Evolutionary conservation across 352 stramenopile genomes (phyloP).

Genomic region (Pythium aphanidermatum): DNA sequence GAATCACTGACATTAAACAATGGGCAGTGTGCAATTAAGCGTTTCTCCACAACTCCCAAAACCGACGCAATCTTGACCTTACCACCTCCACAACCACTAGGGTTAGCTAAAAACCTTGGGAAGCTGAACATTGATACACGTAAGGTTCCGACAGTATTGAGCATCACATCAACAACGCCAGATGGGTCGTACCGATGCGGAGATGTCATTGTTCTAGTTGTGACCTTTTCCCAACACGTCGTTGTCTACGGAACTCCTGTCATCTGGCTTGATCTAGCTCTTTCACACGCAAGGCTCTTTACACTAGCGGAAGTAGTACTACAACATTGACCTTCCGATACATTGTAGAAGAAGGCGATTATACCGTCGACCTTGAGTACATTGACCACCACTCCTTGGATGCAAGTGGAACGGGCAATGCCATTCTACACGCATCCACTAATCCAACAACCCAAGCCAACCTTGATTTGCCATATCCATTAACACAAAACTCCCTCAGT

Average conservation of each 20-base stretch:
- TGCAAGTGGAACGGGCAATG: conserved; percentile 31
- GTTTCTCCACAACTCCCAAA: conserved; percentile 73
- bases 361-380: conserved; percentile 72
- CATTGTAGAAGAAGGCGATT: conserved; percentile 61
- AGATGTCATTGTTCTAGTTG: conserved; percentile 49
- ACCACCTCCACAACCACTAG: conserved; percentile 40
- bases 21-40: conserved; percentile 64
- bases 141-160: conserved; percentile 40
- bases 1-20: conserved; percentile 72
- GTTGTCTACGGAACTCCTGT: conserved; percentile 54
- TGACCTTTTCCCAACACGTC: conserved; percentile 68
- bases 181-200: conserved; percentile 59
- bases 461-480: conserved; percentile 60
- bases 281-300: conserved; percentile 41
- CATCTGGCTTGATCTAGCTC: conserved; percentile 64
- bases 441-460: conserved; percentile 63
- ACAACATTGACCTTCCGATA: conserved; percentile 60
- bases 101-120: conserved; percentile 20
- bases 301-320: conserved; percentile 44
- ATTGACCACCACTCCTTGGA: conserved; percentile 81
- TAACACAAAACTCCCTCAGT: conserved; percentile 55
- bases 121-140: conserved; percentile 59
- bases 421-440: conserved; percentile 56
- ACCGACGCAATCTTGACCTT: conserved; percentile 63
- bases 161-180: conserved; percentile 36